Evolutionary conservation across 73 alveolate species (phyloP), one percentile per base, ranked within the genome.

Genomic region (Paramecium tetraurelia): DNA sequence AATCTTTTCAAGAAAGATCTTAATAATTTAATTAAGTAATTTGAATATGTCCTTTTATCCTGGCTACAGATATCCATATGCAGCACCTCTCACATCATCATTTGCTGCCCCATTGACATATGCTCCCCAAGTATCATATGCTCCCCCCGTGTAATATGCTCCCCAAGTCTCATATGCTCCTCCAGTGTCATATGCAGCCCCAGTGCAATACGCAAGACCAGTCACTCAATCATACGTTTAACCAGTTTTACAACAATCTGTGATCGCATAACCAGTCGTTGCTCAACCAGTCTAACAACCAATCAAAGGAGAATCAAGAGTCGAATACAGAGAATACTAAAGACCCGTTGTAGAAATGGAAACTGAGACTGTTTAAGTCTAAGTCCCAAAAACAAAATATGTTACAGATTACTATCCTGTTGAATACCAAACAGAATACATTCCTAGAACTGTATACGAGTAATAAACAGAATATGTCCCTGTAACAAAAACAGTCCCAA

Each of bases 261-360:
- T 53, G 3, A 33, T 63, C 9, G 84, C 84, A 27, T 27, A 63
- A 63, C 46, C 84, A 27, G 27, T 63, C 24, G 84, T 27, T 27
- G 20, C 24, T 5, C 84, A 63, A 63, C 84, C 75, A 5, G 90
- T 80, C 20, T 35, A 80, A 48, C 27, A 20, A 27, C 20, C 75
- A 22, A 80, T 80, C n/a, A 80, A 46, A 35, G 90, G 90, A 18
- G 90, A 80, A 80, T 80, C 90, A 18, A 80, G 90, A 80, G 90
- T 80, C 11, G 90, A 80, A 48, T 80, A 80, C 27, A 48, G 70
- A 44, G 90, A 80, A 46, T 80, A 80, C 7, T 46, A 80, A 46
- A 80, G 72, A 80, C 90, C 76, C 4, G 90, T 80, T 43, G 90
- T 80, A 20, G 90, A 80, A 46, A 14, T 31, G 46, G 90, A 80